Evolutionary conservation across 192 early-diverging fungal genomes (phyloP).

Genomic region (Rhizophagus clarus): DNA sequence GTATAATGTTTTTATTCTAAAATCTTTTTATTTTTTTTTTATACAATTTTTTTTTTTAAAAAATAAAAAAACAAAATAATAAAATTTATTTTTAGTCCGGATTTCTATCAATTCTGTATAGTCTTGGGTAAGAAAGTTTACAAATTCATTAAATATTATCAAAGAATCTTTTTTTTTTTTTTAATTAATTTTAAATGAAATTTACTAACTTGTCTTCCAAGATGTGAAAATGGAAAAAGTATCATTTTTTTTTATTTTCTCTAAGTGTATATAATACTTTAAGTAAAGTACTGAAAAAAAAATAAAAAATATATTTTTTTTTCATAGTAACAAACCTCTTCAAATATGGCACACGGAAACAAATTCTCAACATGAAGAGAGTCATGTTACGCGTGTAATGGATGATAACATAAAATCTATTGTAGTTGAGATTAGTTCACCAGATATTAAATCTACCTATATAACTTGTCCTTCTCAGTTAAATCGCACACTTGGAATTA

Average conservation of each 20-base stretch:
- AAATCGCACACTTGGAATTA: slow-evolving; percentile 85
- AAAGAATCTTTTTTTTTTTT: background rate
- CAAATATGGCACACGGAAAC: slow-evolving; percentile 66
- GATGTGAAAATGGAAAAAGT: background rate
- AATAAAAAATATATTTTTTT: background rate
- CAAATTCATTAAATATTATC: no score
- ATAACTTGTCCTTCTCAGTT: slow-evolving; percentile 81
- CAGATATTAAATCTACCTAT: slow-evolving; percentile 82
- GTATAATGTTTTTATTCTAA: no score
- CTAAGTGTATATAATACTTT: slow-evolving; percentile 1
- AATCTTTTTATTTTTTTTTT: no score
- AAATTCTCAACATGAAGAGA: slow-evolving; percentile 42
- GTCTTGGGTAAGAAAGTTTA: slow-evolving; percentile 77
- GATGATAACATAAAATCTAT: slow-evolving; percentile 83
- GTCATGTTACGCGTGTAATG: slow-evolving; percentile 75
- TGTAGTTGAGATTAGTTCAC: slow-evolving; percentile 78
- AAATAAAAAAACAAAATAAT: background rate
- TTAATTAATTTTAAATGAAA: background rate
- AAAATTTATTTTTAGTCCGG: slow-evolving; percentile 69
- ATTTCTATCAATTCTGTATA: slow-evolving; percentile 87
- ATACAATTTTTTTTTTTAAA: no score
- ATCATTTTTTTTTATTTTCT: slow-evolving; percentile 34
- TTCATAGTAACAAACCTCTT: slow-evolving; percentile 59
- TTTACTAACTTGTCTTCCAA: background rate
- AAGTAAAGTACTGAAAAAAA: no score